Percentiles rank a stretch among this genome's conserved stretches.
phyloP scores from a whole-genome alignment of 305 asterid species.

The Fraxinus nigra region DNA sequence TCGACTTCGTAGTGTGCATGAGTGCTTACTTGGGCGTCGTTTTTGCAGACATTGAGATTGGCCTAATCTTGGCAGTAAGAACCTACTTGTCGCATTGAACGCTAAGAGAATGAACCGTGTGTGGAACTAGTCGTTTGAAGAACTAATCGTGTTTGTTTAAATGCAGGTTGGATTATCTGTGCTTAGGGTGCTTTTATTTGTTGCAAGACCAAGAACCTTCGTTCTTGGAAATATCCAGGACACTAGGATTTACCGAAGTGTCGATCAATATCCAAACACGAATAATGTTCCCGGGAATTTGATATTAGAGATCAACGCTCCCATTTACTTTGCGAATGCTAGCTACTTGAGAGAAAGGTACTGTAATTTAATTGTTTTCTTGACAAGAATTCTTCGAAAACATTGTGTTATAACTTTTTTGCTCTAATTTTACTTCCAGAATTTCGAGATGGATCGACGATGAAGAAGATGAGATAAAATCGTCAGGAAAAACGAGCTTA shows the following conservation, averaged over 20 bases:
- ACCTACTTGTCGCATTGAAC: not conserved
- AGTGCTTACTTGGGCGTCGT: constrained; percentile 79
- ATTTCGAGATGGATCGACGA: constrained; percentile 85
- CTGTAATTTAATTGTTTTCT: not conserved
- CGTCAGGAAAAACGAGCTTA: constrained; percentile 46
- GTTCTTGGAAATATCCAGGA: constrained; percentile 83
- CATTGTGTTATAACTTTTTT: not conserved
- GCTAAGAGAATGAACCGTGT: not conserved
- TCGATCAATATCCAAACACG: constrained; percentile 71
- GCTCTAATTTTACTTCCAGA: constrained; percentile 27
- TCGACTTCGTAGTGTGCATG: constrained; percentile 78
- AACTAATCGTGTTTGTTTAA: not conserved
- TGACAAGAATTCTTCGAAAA: not conserved
- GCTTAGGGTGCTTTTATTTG: constrained; percentile 67
- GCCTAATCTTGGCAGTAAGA: constrained; percentile 74
- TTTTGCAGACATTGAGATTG: constrained; percentile 68
- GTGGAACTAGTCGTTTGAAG: not conserved
- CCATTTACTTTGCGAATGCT: constrained; percentile 78
- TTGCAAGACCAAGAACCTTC: constrained; percentile 77
- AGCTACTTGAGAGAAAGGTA: constrained; percentile 90
- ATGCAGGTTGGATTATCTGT: constrained; percentile 66
- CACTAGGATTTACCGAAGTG: constrained; percentile 62
- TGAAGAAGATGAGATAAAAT: constrained; percentile 69
- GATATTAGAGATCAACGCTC: constrained; percentile 77
- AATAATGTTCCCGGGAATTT: constrained; percentile 60